Evolutionary conservation across 1,284 basidiomycete genomes (phyloP).

Genomic region (Microbotryum lychnidis-dioicae): DNA sequence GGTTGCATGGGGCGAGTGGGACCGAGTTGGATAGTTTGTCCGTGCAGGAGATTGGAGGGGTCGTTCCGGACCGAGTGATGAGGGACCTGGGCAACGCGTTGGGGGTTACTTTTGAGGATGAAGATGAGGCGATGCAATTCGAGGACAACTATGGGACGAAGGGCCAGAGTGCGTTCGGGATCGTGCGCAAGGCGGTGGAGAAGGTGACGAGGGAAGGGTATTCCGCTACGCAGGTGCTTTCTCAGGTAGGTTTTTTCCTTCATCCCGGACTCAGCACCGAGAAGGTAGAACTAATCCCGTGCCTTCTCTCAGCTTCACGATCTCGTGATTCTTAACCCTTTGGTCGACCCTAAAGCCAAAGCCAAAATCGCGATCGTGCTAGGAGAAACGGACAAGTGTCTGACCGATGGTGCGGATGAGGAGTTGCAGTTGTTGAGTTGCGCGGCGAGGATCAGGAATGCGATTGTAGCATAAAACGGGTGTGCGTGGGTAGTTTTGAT

Average conservation of each 20-base stretch:
- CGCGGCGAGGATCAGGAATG: slow-evolving; percentile 54
- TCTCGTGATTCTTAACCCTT: slow-evolving; percentile 70
- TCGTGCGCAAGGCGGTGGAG: slow-evolving; percentile 64
- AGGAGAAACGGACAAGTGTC: slow-evolving; percentile 90
- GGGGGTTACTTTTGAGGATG: slow-evolving; percentile 55
- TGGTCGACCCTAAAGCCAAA: slow-evolving; percentile 72
- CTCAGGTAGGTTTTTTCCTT: slow-evolving; percentile 54
- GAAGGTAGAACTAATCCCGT: background rate
- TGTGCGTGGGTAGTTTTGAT: background rate
- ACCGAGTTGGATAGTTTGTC: slow-evolving; percentile 58
- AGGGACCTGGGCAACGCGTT: slow-evolving; percentile 59
- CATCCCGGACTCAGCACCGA: no score
- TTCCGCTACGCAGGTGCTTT: slow-evolving; percentile 80
- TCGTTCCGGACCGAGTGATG: slow-evolving; percentile 72
- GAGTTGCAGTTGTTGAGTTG: slow-evolving; percentile 89
- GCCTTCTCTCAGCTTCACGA: slow-evolving; percentile 67
- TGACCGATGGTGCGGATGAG: slow-evolving; percentile 97
- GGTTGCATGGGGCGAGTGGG: slow-evolving; percentile 60
- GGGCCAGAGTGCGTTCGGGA: slow-evolving; percentile 53
- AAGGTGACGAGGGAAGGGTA: slow-evolving; percentile 78
- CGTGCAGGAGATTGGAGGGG: slow-evolving; percentile 94
- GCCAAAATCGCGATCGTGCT: slow-evolving; percentile 72
- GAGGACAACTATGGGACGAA: slow-evolving; percentile 39
- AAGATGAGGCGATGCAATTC: slow-evolving; percentile 38
- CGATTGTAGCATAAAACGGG: slow-evolving; percentile 6